Base-by-base conservation (phyloP, 345 rosid genomes). In the Eucalyptus cloeziana region DNA sequence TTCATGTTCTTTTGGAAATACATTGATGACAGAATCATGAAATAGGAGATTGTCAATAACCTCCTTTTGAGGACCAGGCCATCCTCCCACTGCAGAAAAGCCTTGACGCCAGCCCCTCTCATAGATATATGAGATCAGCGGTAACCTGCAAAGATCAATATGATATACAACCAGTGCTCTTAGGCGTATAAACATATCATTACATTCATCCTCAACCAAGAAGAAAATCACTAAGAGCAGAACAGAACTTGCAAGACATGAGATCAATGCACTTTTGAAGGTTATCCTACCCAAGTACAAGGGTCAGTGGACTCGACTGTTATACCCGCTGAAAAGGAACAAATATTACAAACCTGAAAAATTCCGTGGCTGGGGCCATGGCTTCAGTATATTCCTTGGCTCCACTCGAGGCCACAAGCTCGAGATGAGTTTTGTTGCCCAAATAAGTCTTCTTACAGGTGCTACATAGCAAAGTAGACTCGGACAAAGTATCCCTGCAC, bases 61-160 rank as follows among this genome's bases (percentile, higher is more conserved):
- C 99, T 96, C 99, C 90, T 95, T 94, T 93, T 96, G 98, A 22
- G 94, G 97, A 86, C 99, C 98, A 49, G 99, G 99, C 89, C 94
- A 96, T 52, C 99, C 98, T 86, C 94, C 97, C 95, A 93, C 91
- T 31, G 92, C 27, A 8, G 86, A 80, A 87, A 96, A 96, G 87
- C 91, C 94, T 91, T 97, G 99, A 89, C 98, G 96, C 99, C 99
- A 97, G 86, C 99, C 99, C 88, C 99, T 94, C 93, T 97, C 99
- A 52, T 97, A 97, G 88, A 96, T 93, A 91, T 93, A 96, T 7
- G 99, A 95, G 80, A 97, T 93, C 90, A 96, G 54, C 4, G 94
- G 97, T 89, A 89, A 50, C 93, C 99, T 96, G 90, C 87, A 87
- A 54, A 88, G 91, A 90, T 31, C 33, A 85, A 45, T 60, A 62